Evolutionary conservation across 768 basidiomycete species (phyloP), one percentile per base, ranked within the genome.

Genomic region (Leccinum olivaceopallidum): DNA sequence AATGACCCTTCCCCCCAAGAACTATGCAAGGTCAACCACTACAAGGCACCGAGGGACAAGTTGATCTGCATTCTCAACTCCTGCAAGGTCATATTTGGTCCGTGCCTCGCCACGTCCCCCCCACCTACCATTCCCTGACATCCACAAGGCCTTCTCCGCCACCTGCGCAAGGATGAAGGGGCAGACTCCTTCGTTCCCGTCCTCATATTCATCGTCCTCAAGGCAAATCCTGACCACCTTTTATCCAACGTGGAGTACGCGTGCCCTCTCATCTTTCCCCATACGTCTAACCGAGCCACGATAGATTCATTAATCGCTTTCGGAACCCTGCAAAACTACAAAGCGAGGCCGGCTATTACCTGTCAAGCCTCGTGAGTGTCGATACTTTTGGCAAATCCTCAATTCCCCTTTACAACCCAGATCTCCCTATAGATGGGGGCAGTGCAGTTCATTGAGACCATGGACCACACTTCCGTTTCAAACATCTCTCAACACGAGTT

Each of bases 41-140:
- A 98, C 80, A 98, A 98, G 74, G 97, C 97, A 10, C 97, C 97
- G 8, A 83, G 97, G 48, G 97, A 99, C 75, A 99, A 99, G 77
- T 79, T 98, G 55, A 98, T 99, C 58, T 98, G 97, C 74, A 90
- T 98, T 42, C 77, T 98, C 54, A 99, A 99, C 71, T 92, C 87
- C 74, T 99, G 95, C 85, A 99, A 99, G 79, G 94, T 99, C 74
- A 98, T 99, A 67, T 98, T 97, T 69, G 97, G 96, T 95, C 64
- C 61, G 89, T 75, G 28, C 13, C 39, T 51, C 63, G 39, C 65
- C 56, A 64, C 56, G 56, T 60, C 44, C 44, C 54, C 10, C 6
- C n/a, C 53, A 50, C 57, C 56, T 58, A 54, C 42, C 18, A 56
- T 16, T 42, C 53, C 22, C 54, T 56, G 24, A 52, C 53, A 26